Evolutionary conservation across 176 grass and related monocot species (phyloP).

Genomic region (Carex kokanica): DNA sequence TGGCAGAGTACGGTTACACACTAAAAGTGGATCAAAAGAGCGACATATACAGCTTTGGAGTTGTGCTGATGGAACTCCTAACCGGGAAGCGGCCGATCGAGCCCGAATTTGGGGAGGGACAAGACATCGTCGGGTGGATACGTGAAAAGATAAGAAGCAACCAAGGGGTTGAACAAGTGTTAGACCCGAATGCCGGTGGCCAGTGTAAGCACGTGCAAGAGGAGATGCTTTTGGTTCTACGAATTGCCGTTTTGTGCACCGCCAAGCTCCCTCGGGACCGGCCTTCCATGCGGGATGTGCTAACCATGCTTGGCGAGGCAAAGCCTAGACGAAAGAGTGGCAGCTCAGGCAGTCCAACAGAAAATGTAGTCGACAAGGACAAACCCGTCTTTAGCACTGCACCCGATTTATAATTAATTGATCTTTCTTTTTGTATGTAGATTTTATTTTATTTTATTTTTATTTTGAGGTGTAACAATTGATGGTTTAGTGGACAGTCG

Average conservation of each 20-base stretch:
- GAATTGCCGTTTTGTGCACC: conserved; percentile 92
- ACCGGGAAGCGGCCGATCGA: conserved; percentile 67
- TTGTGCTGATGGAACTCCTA: conserved; percentile 91
- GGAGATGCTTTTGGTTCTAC: conserved; percentile 91
- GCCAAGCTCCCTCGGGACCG: conserved; percentile 67
- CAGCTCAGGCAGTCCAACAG: conserved; percentile 27
- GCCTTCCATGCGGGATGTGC: conserved; percentile 81
- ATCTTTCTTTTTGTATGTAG: conserved; percentile 38
- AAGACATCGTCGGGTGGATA: conserved; percentile 86
- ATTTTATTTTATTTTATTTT: neutral
- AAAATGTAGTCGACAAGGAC: conserved; percentile 51
- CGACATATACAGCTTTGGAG: conserved; percentile 95
- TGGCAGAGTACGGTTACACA: conserved; percentile 88
- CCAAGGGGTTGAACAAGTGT: conserved; percentile 45
- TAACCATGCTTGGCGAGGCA: conserved; percentile 92
- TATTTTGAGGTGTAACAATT: conserved; percentile 19
- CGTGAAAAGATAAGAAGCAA: conserved; percentile 56
- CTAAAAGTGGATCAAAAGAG: conserved; percentile 98
- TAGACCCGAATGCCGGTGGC: conserved; percentile 57
- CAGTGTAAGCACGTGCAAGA: conserved; percentile 71
- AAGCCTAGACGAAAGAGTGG: conserved; percentile 84
- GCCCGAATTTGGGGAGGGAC: conserved; percentile 67
- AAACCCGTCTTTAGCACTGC: conserved; percentile 82
- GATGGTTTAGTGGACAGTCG: neutral
- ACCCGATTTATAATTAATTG: conserved; percentile 31